Percentiles rank a stretch among this genome's conserved stretches.
These are phyloP conservation scores for Kwoniella mangroviensis DNA, from an alignment of 768 basidiomycete genomes.

Conservation along the genomic window DNA sequence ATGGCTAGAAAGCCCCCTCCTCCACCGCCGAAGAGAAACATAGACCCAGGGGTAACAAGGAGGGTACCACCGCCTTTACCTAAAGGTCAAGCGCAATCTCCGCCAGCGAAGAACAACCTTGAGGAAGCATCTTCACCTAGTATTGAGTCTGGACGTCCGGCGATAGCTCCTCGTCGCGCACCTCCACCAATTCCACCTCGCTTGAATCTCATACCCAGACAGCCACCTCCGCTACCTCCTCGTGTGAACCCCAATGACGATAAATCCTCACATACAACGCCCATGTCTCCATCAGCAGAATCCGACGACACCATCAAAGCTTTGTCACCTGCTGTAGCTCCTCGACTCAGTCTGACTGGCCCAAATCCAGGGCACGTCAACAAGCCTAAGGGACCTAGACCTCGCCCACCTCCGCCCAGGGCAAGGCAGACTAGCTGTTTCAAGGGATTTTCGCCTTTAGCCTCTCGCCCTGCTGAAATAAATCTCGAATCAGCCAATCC, in stretches of 20 bases:
- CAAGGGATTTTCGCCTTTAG: not conserved
- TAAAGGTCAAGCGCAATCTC: not conserved
- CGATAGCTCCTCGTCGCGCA: not conserved
- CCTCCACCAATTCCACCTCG: slow-evolving; percentile 14
- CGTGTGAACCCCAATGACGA: slow-evolving; percentile 14
- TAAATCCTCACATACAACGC: not conserved
- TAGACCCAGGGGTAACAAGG: slow-evolving; percentile 13
- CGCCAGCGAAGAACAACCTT: not conserved
- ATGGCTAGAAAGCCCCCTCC: slow-evolving; percentile 18
- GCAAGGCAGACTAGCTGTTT: slow-evolving; percentile 20
- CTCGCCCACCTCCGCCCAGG: slow-evolving; percentile 37
- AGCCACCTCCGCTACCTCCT: slow-evolving; percentile 33
- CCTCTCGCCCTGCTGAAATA: too few species aligned
- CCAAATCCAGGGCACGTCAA: not conserved
- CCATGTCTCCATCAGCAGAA: not conserved
- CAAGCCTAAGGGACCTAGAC: slow-evolving; percentile 43
- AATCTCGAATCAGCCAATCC: too few species aligned
- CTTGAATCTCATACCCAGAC: slow-evolving; percentile 6
- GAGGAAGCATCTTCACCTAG: not conserved
- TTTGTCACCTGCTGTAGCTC: not conserved
- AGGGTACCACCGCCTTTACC: slow-evolving; percentile 36
- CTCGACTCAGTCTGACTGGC: slow-evolving; percentile 1
- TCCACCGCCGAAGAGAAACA: slow-evolving; percentile 10
- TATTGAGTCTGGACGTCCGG: not conserved
- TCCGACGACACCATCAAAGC: not conserved